These are phyloP conservation scores for Xylaria sp. DNA, from an alignment of 2,329 filamentous ascomycete species.

Conservation along the genomic window DNA sequence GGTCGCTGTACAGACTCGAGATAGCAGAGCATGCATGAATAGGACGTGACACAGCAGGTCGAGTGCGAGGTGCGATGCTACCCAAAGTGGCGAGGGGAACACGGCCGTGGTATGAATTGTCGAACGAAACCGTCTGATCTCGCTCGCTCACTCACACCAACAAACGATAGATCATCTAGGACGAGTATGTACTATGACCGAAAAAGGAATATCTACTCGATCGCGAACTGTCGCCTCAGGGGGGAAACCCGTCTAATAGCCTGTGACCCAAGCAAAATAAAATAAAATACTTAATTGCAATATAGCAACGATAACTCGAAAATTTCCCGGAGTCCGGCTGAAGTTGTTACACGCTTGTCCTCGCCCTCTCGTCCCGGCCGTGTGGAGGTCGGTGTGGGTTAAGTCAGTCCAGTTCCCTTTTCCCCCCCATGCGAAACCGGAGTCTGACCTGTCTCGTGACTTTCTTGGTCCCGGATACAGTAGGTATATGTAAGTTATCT, in stretches of 20 bases:
- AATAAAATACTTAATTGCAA: conserved; percentile 13
- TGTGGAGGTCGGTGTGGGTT: conserved; percentile 12
- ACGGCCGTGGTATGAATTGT: conserved; percentile 7
- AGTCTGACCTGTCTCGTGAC: conserved; percentile 21
- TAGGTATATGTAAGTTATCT: not conserved
- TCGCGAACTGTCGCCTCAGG: conserved; percentile 31
- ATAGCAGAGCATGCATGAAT: conserved; percentile 5
- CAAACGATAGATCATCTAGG: not conserved
- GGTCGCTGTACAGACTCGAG: not conserved
- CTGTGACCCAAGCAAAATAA: not conserved
- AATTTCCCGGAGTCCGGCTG: conserved; percentile 31
- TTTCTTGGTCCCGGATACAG: conserved; percentile 6
- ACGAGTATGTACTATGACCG: not conserved
- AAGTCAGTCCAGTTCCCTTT: not conserved
- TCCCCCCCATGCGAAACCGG: conserved; percentile 27
- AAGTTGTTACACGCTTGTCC: conserved; percentile 7
- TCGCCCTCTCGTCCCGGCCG: conserved; percentile 10
- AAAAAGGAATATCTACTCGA: conserved; percentile 14
- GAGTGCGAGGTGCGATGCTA: conserved; percentile 28
- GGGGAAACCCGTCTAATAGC: no score
- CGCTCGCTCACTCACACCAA: not conserved
- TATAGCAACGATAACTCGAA: conserved; percentile 23
- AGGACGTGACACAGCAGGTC: conserved; percentile 30
- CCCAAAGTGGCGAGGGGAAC: conserved; percentile 16
- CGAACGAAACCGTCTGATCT: conserved; percentile 17